phyloP scores from a whole-genome alignment of 2,329 filamentous ascomycete species.

The Epichloe bromicola region DNA sequence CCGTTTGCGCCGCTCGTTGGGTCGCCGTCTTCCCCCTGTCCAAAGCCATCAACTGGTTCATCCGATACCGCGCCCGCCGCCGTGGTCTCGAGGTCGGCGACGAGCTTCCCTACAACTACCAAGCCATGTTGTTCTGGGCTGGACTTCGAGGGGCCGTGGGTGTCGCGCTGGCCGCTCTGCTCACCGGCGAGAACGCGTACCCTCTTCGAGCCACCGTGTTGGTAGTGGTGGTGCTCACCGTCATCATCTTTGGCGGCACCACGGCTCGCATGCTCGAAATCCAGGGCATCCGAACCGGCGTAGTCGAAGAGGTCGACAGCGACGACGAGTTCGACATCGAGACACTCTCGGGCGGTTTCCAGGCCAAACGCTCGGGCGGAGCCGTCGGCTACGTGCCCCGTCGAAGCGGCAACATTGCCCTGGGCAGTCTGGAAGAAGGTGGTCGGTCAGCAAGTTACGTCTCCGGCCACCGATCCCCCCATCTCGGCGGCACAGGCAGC shows the following conservation, averaged over 20 bases:
- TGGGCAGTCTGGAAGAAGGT: conserved; percentile 35
- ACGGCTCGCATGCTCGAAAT: conserved; percentile 98
- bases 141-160: conserved; percentile 90
- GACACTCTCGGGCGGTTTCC: conserved; percentile 54
- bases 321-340: conserved; percentile 99
- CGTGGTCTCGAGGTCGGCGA: conserved; percentile 64
- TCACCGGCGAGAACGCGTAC: conserved; percentile 68
- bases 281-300: conserved; percentile 86
- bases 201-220: conserved; percentile 89
- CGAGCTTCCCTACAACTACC: conserved; percentile 87
- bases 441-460: conserved; percentile 33
- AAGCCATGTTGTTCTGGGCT: conserved; percentile 99
- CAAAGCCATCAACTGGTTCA: conserved; percentile 80
- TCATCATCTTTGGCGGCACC: conserved; percentile 97
- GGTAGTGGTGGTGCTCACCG: conserved; percentile 90
- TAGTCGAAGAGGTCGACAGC: conserved; percentile 92
- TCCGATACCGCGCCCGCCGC: conserved; percentile 69
- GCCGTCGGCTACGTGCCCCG: conserved; percentile 69
- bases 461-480: conserved; percentile 38
- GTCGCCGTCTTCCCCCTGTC: conserved; percentile 95
- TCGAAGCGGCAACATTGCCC: conserved; percentile 45
- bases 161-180: conserved; percentile 80
- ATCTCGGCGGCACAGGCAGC: conserved; percentile 17
- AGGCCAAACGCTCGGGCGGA: conserved; percentile 65
- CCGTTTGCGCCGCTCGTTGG: conserved; percentile 87